A percentile compares a stretch with the other conserved stretches of the same genome.
Conservation (phyloP, 2,329 filamentous ascomycete genomes). For the Truncatella angustata region DNA sequence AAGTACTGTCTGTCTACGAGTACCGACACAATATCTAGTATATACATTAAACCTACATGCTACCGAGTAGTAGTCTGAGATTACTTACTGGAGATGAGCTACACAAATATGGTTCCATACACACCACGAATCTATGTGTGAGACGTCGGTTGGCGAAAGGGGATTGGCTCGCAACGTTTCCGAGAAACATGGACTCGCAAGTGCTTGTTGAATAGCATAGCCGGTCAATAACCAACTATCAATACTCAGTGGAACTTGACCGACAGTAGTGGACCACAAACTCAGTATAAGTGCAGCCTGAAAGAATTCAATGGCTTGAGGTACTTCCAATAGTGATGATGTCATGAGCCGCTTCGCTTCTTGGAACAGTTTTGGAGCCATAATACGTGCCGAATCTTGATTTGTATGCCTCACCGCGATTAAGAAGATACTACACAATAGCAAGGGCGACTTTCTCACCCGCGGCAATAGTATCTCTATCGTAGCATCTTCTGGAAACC, state of each 20-base stretch:
- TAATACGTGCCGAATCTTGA: background rate
- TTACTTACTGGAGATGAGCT: background rate
- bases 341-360: background rate
- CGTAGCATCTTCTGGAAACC: background rate
- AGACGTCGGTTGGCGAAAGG: background rate
- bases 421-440: background rate
- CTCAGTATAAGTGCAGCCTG: background rate
- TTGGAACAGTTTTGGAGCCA: background rate
- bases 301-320: background rate
- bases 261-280: background rate
- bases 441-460: background rate
- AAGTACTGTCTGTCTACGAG: background rate
- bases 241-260: background rate
- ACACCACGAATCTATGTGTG: background rate
- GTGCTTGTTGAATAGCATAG: background rate
- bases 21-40: background rate
- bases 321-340: background rate
- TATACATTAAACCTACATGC: background rate
- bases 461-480: background rate
- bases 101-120: background rate
- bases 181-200: background rate
- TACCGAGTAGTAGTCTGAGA: background rate
- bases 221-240: background rate
- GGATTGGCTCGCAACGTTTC: background rate
- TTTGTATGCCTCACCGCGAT: background rate